phyloP scores from a whole-genome alignment of 352 stramenopile species.

The Pythium sp. region DNA sequence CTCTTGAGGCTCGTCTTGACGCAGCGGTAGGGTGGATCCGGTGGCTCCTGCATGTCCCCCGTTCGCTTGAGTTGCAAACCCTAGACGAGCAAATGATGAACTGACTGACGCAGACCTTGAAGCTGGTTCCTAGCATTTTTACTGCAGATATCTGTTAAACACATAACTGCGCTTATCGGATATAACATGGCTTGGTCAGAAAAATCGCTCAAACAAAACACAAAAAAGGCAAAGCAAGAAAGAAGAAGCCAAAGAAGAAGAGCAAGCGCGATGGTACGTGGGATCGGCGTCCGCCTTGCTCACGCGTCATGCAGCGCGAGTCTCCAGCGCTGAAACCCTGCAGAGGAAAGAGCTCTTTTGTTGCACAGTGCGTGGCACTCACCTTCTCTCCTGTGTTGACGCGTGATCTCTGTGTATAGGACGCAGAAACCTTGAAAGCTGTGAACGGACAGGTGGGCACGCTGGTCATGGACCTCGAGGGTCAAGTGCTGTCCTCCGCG shows the following conservation, averaged over 20 bases:
- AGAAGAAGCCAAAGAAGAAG: background rate
- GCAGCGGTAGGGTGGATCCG: too few relatives aligned
- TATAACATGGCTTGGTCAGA: background rate
- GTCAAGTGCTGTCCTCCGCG: slow-evolving; percentile 59
- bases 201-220: background rate
- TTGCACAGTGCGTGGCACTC: background rate
- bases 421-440: slow-evolving; percentile 43
- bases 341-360: background rate
- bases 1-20: too few relatives aligned
- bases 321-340: background rate
- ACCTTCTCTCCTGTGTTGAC: background rate
- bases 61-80: too few relatives aligned
- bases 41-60: too few relatives aligned
- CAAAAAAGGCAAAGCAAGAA: background rate
- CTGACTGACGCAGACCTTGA: background rate
- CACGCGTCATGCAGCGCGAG: background rate
- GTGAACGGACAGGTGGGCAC: slow-evolving; percentile 59
- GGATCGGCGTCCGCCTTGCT: background rate
- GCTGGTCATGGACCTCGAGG: slow-evolving; percentile 55
- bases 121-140: background rate
- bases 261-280: slow-evolving; percentile 1
- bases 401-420: slow-evolving; percentile 22
- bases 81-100: too few relatives aligned
- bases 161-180: background rate
- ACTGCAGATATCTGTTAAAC: background rate